A percentile compares a stretch with the other conserved stretches of the same genome.
Conservation (phyloP, 2,329 filamentous ascomycete species). For the Ceratocystiopsis brevicomis region DNA sequence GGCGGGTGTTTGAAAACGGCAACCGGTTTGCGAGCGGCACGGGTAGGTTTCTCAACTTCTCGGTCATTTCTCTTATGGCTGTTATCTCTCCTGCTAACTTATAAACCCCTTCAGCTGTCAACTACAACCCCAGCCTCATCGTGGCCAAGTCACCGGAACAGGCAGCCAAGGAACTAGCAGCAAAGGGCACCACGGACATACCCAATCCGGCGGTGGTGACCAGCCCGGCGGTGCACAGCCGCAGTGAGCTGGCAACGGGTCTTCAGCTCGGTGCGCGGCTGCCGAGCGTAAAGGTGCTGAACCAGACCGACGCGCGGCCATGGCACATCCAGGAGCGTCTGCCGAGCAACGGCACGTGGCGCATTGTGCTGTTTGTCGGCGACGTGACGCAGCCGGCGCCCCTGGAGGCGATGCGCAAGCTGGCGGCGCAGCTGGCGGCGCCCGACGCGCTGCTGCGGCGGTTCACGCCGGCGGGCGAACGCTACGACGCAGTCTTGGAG, state of each 20-base stretch:
- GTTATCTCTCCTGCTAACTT: no score
- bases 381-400: conserved; percentile 23
- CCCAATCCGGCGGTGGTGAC: no score
- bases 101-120: no score
- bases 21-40: no score
- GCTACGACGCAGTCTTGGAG: conserved; percentile 23
- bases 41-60: no score
- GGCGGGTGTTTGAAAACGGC: no score
- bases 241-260: conserved; percentile 21
- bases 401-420: conserved; percentile 16
- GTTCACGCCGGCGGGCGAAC: conserved; percentile 9
- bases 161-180: no score
- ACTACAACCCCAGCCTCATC: no score
- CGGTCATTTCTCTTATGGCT: no score
- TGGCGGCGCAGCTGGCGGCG: conserved; percentile 25
- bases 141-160: no score
- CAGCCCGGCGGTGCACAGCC: conserved; percentile 11
- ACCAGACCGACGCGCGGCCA: conserved; percentile 34
- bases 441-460: conserved; percentile 17
- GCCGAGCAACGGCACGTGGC: conserved; percentile 36
- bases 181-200: no score
- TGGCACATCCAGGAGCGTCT: conserved; percentile 41
- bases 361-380: conserved; percentile 43
- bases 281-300: conserved; percentile 37
- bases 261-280: no score